phyloP scores from a whole-genome alignment of 345 rosid genomes.

The Eucalyptus globulus region DNA sequence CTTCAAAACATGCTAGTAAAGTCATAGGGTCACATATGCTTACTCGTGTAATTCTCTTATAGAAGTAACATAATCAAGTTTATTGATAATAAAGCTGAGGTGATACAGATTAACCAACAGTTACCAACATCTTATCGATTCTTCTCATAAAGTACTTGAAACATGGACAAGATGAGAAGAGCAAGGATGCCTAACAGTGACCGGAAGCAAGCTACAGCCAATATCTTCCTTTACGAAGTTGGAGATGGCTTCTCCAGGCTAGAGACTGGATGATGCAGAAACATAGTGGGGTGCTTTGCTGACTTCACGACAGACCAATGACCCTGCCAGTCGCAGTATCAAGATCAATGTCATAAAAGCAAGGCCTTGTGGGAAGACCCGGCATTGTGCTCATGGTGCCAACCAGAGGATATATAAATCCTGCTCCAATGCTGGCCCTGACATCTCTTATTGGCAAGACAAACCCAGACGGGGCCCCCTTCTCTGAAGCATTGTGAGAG shows the following conservation, averaged over 20 bases:
- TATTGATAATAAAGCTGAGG: background rate
- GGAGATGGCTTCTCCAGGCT: background rate
- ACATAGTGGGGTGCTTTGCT: background rate
- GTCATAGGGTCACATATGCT: background rate
- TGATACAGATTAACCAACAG: background rate
- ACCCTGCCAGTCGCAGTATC: constrained; percentile 80
- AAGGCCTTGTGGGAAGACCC: constrained; percentile 96
- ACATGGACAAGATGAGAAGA: background rate
- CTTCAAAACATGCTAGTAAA: background rate
- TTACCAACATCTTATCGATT: background rate
- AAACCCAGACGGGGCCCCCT: constrained; percentile 89
- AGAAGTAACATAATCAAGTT: background rate
- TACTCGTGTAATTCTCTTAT: background rate
- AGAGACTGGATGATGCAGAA: background rate
- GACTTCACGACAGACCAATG: constrained; percentile 62
- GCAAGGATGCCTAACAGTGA: background rate
- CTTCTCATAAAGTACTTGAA: background rate
- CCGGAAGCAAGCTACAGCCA: background rate
- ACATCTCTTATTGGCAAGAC: constrained; percentile 83
- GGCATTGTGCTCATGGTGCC: constrained; percentile 99
- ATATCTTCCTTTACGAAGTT: background rate
- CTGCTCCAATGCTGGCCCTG: constrained; percentile 95
- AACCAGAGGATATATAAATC: constrained; percentile 89
- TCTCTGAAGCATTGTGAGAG: constrained; percentile 65
- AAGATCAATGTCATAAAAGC: constrained; percentile 87